Percentiles rank a stretch among this genome's conserved stretches.
These are phyloP conservation scores for Trichosanthes truncata DNA, from an alignment of 306 rosid species.

Conservation along the genomic window DNA sequence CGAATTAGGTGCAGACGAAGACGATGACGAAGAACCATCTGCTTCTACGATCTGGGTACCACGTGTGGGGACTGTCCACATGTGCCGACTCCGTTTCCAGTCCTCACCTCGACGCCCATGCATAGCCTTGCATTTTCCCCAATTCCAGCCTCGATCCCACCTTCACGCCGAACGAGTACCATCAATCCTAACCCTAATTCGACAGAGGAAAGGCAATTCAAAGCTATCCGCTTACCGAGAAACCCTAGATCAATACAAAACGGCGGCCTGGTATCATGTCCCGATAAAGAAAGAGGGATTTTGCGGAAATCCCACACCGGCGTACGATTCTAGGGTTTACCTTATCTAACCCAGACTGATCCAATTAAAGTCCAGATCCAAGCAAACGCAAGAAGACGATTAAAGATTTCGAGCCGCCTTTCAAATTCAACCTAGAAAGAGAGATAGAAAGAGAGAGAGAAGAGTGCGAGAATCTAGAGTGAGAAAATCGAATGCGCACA, in stretches of 20 bases:
- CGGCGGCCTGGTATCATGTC: conserved; percentile 18
- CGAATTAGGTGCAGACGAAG: conserved; percentile 29
- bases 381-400: not conserved
- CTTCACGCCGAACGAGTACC: conserved; percentile 29
- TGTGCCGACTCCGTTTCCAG: conserved; percentile 51
- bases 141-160: conserved; percentile 35
- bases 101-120: conserved; percentile 50
- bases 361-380: conserved; percentile 25
- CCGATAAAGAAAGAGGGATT: not conserved
- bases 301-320: not conserved
- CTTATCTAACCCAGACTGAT: conserved; percentile 6
- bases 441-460: not conserved
- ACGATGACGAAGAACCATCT: conserved; percentile 36
- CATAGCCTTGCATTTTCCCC: conserved; percentile 76
- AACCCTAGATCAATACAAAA: conserved; percentile 30
- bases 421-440: conserved; percentile 14
- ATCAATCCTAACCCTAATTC: conserved; percentile 26
- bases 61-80: conserved; percentile 47
- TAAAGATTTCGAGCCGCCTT: conserved; percentile 27
- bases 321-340: conserved; percentile 1
- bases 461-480: conserved; percentile 17
- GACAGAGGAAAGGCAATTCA: conserved; percentile 12
- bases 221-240: not conserved
- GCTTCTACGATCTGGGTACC: conserved; percentile 24
- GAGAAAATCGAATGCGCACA: conserved; percentile 23